Evolutionary conservation across 1,284 basidiomycete genomes (phyloP), one percentile per base, ranked within the genome.

Genomic region (Rhizopogon parksii): DNA sequence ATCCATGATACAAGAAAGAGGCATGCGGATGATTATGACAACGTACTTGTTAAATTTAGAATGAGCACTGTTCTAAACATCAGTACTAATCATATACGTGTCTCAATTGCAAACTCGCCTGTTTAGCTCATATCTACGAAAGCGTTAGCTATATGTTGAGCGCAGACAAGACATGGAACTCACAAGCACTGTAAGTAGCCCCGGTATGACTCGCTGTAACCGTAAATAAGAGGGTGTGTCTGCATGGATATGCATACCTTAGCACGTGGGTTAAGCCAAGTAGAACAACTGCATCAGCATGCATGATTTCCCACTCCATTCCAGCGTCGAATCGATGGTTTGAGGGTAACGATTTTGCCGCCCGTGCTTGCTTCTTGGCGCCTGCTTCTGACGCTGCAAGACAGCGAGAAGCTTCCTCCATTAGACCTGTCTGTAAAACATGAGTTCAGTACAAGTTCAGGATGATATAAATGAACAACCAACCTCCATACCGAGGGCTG

Each of bases 401-500:
- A 53, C 74, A 72, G 21, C 69, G 67, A 1, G 73, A 67, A 0
- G 87, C 85, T 55, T 85, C 80, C 11, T 67, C 64, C 57, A 64
- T 65, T 27, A 66, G 62, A 43, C 64, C 62, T 7, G 53, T 61
- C 62, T 63, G 36, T 3, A n/a, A n/a, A 36, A 34, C 9, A 47
- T 12, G 12, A 11, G 35, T 42, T 8, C 6, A 4, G 6, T 49
- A 2, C 21, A n/a, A 11, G 6, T 36, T 15, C 6, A 46, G 21
- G 6, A 36, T n/a, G 6, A 35, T 2, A 36, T 6, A 25, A 2
- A 17, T 15, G 2, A n/a, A 21, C 12, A 21, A 62, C 72, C n/a
- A 39, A 82, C 83, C 77, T 90, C 87, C 82, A 89, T 82, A 15
- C 85, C 84, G n/a, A 90, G 68, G 1, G 84, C 85, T 2, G 87